Evolutionary conservation across 2,329 filamentous ascomycete species (phyloP), one percentile per base, ranked within the genome.

Genomic region (Colletotrichum acutatum): DNA sequence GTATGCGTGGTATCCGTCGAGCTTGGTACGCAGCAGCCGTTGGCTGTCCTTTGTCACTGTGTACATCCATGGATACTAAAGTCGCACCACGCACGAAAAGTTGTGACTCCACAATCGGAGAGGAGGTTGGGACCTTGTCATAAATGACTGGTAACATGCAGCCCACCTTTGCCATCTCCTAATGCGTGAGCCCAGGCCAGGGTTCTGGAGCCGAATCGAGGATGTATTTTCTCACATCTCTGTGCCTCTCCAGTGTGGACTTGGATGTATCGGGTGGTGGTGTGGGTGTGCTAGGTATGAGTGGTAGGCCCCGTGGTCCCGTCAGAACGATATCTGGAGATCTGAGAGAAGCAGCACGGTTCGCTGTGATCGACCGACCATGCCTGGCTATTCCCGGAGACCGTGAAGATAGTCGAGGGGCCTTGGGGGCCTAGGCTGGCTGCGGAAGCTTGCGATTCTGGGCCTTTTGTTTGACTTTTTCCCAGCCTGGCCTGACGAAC

Each of bases 261-360:
- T 24, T 11, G 30, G 11, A 46, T 46, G 60, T 16, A 22, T 65
- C 22, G 19, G 59, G 26, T 49, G 57, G 30, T 59, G 19, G 19
- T n/a, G 30, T 37, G 19, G 42, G 42, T n/a, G 42, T 49, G 42
- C n/a, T 12, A 16, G 57, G n/a, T 34, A 37, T 5, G 12, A 46
- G 26, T 42, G 37, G 37, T 19, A 42, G 37, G 37, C 16, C 37
- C 37, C 6, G 37, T 14, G 37, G 6, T 42, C 14, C 16, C 42
- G 42, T 49, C 19, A 49, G 42, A 49, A 49, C 42, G 46, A 53
- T 34, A 30, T 42, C 42, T 66, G 24, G 28, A 67, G 56, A 26
- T 56, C 37, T 61, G 19, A 32, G 56, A 67, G 46, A 58, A 12
- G 24, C 63, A 37, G 56, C 34, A 54, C 56, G 24, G 68, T 64